These are phyloP conservation scores for Fonsecaea pugnacius DNA, from an alignment of 2,329 filamentous ascomycete species.

Conservation along the genomic window DNA sequence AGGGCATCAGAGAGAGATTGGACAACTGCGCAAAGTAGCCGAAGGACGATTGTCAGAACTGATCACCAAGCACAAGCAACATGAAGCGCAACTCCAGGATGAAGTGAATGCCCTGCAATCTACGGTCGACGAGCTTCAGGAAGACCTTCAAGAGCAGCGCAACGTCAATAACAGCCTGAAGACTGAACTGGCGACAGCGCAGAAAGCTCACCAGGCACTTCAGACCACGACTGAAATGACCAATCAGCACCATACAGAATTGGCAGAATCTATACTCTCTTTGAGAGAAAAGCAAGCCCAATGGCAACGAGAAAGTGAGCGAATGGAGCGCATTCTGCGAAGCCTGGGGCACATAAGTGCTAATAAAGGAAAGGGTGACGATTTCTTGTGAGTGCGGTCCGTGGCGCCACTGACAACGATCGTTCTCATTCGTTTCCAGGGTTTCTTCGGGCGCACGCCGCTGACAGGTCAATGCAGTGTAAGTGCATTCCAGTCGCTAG, in stretches of 20 bases:
- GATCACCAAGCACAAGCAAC: slow-evolving; percentile 43
- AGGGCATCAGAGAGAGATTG: slow-evolving; percentile 22
- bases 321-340: slow-evolving; percentile 56
- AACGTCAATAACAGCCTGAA: slow-evolving; percentile 27
- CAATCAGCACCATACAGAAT: slow-evolving; percentile 29
- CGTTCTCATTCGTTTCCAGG: slow-evolving; percentile 19
- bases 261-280: slow-evolving; percentile 35
- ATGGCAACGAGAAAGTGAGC: slow-evolving; percentile 57
- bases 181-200: slow-evolving; percentile 29
- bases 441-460: slow-evolving; percentile 12
- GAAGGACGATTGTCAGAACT: slow-evolving; percentile 43
- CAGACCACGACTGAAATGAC: slow-evolving; percentile 28
- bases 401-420: slow-evolving; percentile 16
- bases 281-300: slow-evolving; percentile 55
- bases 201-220: slow-evolving; percentile 29
- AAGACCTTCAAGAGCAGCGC: slow-evolving; percentile 32
- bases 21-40: slow-evolving; percentile 37
- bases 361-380: slow-evolving; percentile 54
- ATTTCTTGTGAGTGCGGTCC: slow-evolving; percentile 55
- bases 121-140: slow-evolving; percentile 34
- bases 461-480: slow-evolving; percentile 45
- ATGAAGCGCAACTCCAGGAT: slow-evolving; percentile 38
- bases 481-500: slow-evolving; percentile 58
- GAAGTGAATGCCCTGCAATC: slow-evolving; percentile 33
- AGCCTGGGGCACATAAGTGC: slow-evolving; percentile 55